Conservation (phyloP, 2,329 filamentous ascomycete genomes). For the Didymella exigua region DNA sequence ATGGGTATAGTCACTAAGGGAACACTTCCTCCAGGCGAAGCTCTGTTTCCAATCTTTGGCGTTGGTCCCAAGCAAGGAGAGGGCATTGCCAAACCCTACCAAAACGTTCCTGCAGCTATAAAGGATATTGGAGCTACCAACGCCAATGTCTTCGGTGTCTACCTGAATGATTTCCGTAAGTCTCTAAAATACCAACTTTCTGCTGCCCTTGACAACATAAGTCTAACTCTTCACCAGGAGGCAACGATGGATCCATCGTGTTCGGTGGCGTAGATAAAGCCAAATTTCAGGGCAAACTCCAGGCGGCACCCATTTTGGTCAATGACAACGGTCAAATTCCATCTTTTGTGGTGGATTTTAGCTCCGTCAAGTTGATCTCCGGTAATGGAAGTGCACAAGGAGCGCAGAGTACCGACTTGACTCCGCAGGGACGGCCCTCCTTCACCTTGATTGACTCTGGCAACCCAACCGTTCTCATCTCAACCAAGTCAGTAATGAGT, state of each 20-base stretch:
- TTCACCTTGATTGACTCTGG: background rate
- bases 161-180: conserved; percentile 1
- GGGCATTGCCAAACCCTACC: background rate
- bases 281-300: background rate
- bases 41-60: background rate
- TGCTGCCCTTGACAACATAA: background rate
- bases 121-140: background rate
- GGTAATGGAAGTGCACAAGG: background rate
- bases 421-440: background rate
- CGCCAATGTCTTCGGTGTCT: background rate
- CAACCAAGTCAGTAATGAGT: background rate
- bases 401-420: background rate
- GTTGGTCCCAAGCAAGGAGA: background rate
- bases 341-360: background rate
- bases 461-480: background rate
- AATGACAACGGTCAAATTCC: background rate
- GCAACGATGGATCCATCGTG: background rate
- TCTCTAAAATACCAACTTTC: background rate
- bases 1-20: background rate
- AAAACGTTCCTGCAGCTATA: background rate
- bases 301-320: background rate
- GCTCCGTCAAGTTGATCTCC: background rate
- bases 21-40: background rate
- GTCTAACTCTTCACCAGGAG: background rate
- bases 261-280: conserved; percentile 2